Percentiles rank a stretch among this genome's conserved stretches.
phyloP scores from a whole-genome alignment of 257 asterid genomes.

The Cynanchum wilfordii region DNA sequence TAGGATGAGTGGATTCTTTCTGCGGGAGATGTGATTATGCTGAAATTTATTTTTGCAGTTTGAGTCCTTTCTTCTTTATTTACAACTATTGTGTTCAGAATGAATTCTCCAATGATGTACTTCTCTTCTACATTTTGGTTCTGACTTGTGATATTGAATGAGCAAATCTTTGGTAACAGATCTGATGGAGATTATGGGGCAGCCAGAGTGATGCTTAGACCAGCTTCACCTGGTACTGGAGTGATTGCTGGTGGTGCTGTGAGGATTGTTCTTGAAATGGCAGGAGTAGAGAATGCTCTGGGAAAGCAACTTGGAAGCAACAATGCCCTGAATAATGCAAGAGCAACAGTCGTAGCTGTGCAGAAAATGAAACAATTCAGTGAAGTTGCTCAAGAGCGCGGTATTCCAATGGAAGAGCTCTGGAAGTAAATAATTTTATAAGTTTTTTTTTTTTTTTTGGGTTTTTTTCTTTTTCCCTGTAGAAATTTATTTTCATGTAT shows the following conservation, averaged over 20 bases:
- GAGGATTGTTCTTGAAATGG: slow-evolving; percentile 81
- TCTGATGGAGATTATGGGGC: slow-evolving; percentile 83
- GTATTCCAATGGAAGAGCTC: slow-evolving; percentile 91
- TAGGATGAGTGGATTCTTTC: neutral
- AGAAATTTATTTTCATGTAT: neutral
- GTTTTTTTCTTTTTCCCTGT: neutral
- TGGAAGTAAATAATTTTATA: slow-evolving; percentile 57
- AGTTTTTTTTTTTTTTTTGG: neutral
- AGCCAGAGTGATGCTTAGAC: slow-evolving; percentile 94
- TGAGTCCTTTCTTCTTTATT: neutral
- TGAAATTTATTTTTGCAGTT: neutral
- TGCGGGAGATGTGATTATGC: neutral
- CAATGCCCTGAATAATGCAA: slow-evolving; percentile 89
- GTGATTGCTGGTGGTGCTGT: slow-evolving; percentile 98
- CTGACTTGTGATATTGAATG: neutral
- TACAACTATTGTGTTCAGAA: neutral
- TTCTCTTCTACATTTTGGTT: neutral
- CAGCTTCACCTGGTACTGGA: slow-evolving; percentile 95
- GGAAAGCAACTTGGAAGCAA: slow-evolving; percentile 95
- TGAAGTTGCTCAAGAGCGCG: slow-evolving; percentile 83
- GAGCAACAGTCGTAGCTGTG: slow-evolving; percentile 88
- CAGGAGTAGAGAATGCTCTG: slow-evolving; percentile 87
- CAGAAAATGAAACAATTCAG: slow-evolving; percentile 83
- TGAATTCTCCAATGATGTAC: neutral
- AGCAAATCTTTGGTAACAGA: slow-evolving; percentile 31